Conservation (phyloP, 129 eudicot genomes). For the Logfia minima region DNA sequence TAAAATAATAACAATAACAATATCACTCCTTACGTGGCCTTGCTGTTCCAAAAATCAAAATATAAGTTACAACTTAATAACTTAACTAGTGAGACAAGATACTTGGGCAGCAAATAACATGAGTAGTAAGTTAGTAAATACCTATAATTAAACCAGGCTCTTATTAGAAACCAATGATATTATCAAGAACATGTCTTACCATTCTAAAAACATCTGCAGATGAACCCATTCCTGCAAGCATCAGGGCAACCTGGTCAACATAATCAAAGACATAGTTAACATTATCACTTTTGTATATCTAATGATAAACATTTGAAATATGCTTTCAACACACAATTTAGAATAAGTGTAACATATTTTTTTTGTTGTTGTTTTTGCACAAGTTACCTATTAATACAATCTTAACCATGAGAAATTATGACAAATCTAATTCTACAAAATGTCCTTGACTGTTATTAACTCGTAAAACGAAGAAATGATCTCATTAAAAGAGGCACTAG, state of each 20-base stretch:
- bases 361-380: not conserved
- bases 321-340: too few relatives aligned
- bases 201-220: slow-evolving; percentile 88
- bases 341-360: too few relatives aligned
- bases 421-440: not conserved
- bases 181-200: slow-evolving; percentile 38
- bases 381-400: not conserved
- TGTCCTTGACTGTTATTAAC: not conserved
- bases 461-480: not conserved
- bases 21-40: too few relatives aligned
- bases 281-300: not conserved
- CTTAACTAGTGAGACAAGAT: too few relatives aligned
- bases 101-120: too few relatives aligned
- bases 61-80: too few relatives aligned
- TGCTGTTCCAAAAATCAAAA: too few relatives aligned
- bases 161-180: not conserved
- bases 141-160: too few relatives aligned
- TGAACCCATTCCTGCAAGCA: slow-evolving; percentile 95
- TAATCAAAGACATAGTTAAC: slow-evolving; percentile 25
- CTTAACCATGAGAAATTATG: not conserved
- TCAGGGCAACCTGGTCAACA: slow-evolving; percentile 71
- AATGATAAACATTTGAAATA: not conserved
- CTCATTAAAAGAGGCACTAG: not conserved
- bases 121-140: too few relatives aligned
- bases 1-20: too few relatives aligned